These are phyloP conservation scores for Solanum arcanum DNA, from an alignment of 257 asterid genomes.

Conservation along the genomic window DNA sequence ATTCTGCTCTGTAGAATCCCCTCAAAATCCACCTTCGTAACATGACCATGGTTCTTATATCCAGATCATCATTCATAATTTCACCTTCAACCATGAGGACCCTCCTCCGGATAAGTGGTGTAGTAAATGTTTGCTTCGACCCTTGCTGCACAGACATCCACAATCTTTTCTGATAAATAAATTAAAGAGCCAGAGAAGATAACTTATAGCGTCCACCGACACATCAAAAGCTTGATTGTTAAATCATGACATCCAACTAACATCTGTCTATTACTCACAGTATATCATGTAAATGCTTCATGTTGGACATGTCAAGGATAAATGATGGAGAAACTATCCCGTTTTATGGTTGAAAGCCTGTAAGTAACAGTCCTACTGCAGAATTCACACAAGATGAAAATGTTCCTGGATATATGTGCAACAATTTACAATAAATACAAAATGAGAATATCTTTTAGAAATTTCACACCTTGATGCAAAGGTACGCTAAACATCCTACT, in stretches of 20 bases:
- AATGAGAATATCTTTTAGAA: neutral
- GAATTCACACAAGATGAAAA: neutral
- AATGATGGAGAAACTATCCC: neutral
- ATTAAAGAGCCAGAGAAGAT: neutral
- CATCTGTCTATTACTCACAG: neutral
- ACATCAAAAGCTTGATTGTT: neutral
- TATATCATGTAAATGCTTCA: neutral
- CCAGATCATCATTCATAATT: constrained; percentile 53
- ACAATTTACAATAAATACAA: neutral
- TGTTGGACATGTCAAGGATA: neutral
- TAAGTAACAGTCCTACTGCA: neutral
- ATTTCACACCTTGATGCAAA: neutral
- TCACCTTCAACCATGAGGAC: constrained; percentile 56
- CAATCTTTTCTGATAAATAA: constrained; percentile 69
- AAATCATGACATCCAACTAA: neutral
- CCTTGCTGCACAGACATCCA: constrained; percentile 86
- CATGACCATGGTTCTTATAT: constrained; percentile 70
- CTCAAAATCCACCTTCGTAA: constrained; percentile 79
- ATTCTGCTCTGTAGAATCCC: constrained; percentile 41
- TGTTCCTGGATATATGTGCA: neutral
- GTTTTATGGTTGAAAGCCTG: neutral
- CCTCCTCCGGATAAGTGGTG: constrained; percentile 63
- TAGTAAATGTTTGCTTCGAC: constrained; percentile 46
- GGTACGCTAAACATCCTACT: neutral
- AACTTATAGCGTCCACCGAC: neutral